Percentiles rank a stretch among this genome's conserved stretches.
These are phyloP conservation scores for Gossypium stocksii DNA, from an alignment of 345 rosid species.

Conservation along the genomic window DNA sequence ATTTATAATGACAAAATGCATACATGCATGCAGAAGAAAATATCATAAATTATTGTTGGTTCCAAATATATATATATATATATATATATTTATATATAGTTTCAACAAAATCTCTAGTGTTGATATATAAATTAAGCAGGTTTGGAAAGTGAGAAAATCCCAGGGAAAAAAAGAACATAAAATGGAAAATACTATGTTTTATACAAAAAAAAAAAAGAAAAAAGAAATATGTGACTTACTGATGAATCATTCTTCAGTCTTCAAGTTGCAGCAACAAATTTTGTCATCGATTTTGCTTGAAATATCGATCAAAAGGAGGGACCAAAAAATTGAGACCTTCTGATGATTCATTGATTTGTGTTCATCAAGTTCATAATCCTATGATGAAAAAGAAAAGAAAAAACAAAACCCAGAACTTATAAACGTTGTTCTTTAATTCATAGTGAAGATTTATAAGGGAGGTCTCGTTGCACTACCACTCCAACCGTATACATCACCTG, in stretches of 20 bases:
- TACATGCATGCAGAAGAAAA: not conserved
- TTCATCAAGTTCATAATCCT: not conserved
- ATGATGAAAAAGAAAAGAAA: not conserved
- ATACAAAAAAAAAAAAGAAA: not conserved
- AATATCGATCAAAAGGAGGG: not conserved
- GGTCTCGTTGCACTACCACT: slow-evolving; percentile 37
- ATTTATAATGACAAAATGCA: not conserved
- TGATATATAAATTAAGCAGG: not conserved
- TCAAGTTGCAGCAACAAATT: not conserved
- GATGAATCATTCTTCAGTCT: not conserved
- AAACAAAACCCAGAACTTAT: not conserved
- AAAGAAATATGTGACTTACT: slow-evolving; percentile 12
- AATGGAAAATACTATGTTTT: not conserved
- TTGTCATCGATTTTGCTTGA: not conserved
- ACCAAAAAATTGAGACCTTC: too few relatives aligned
- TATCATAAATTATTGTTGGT: not conserved
- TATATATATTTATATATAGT: not conserved
- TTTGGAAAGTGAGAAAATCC: not conserved
- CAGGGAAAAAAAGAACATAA: not conserved
- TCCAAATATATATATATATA: too few relatives aligned
- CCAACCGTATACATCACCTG: slow-evolving; percentile 49
- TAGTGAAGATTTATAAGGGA: slow-evolving; percentile 33
- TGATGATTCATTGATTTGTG: too few relatives aligned
- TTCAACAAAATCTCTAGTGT: not conserved
- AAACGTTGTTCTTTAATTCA: not conserved